Evolutionary conservation across 768 basidiomycete genomes (phyloP), one percentile per base, ranked within the genome.

Genomic region (Pisolithus albus): DNA sequence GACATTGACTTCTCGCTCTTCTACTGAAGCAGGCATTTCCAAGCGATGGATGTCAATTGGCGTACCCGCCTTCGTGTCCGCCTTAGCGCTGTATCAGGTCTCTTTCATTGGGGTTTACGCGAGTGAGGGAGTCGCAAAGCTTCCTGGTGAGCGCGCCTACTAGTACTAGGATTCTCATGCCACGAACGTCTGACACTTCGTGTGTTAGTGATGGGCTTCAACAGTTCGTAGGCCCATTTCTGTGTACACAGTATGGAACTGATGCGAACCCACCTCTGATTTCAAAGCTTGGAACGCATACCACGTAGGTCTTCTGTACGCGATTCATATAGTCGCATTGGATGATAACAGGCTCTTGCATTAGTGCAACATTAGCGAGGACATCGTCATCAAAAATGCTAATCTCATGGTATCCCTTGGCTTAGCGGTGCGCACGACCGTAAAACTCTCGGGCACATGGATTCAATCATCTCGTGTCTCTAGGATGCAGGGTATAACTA

Each of bases 261-360:
- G 46, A 49, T 10, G 10, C 6, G 7, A 10, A 30, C 3, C 10
- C 30, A 10, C 54, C 19, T 44, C 21, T 28, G 23, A 13, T 28
- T 34, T 39, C 23, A 30, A 45, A 84, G 83, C 83, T 6, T 85
- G 83, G 83, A 84, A 85, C 61, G 83, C 81, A 6, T 83, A 80
- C 61, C 76, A 83, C 56, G 82, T 82, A 52, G 48, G 74, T 58
- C 9, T 34, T 30, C 40, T n/a, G 23, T 40, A 9, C 23, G 5
- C 3, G 9, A 43, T 34, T 16, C 10, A 7, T 46, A 44, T 9
- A 10, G 30, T 7, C 30, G 30, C 47, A n/a, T 46, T 41, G 28
- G 47, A 15, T 24, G 34, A 42, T 19, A 34, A 37, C 15, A 19
- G 21, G 30, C 2, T 8, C 21, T 7, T 16, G 23, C 39, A 23